These are phyloP conservation scores for Aspergillus nidulans DNA, from an alignment of 495 filamentous ascomycete species.

Conservation along the genomic window DNA sequence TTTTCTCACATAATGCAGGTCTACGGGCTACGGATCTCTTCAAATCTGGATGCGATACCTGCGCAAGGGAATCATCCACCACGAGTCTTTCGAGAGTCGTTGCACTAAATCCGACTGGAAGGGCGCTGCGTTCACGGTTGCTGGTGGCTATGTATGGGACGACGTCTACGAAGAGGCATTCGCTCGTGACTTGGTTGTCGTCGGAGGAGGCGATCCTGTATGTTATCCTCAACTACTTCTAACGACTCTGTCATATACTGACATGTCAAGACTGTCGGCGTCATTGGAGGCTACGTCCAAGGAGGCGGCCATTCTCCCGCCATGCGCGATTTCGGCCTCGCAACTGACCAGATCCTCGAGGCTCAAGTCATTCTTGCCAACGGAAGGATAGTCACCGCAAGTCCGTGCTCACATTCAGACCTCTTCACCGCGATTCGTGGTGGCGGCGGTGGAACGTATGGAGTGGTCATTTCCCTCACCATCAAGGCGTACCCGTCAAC, in stretches of 20 bases:
- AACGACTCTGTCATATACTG: not conserved
- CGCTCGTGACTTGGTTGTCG: conserved; percentile 23
- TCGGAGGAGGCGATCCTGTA: conserved; percentile 34
- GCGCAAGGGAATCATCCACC: conserved; percentile 23
- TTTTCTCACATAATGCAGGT: too few species aligned
- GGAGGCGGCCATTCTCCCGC: conserved; percentile 34
- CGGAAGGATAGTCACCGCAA: conserved; percentile 45
- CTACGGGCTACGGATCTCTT: conserved; percentile 32
- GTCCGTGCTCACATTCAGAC: conserved; percentile 46
- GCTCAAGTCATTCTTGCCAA: conserved; percentile 46
- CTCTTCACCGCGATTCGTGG: conserved; percentile 52
- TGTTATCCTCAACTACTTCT: not conserved
- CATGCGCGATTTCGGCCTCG: conserved; percentile 29
- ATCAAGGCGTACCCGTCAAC: conserved; percentile 35
- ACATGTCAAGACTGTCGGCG: conserved; percentile 27
- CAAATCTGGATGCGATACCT: conserved; percentile 37
- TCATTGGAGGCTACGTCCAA: conserved; percentile 34
- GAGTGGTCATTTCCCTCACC: conserved; percentile 39
- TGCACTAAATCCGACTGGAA: conserved; percentile 23
- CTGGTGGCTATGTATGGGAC: conserved; percentile 36
- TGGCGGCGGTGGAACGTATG: conserved; percentile 45
- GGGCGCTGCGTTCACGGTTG: conserved; percentile 31
- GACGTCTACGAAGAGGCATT: conserved; percentile 29
- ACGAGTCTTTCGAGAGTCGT: conserved; percentile 16
- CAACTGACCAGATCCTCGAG: conserved; percentile 38